Evolutionary conservation across 164 flowering plant genomes (phyloP), one percentile per base, ranked within the genome.

Genomic region (Chimonanthus praecox): DNA sequence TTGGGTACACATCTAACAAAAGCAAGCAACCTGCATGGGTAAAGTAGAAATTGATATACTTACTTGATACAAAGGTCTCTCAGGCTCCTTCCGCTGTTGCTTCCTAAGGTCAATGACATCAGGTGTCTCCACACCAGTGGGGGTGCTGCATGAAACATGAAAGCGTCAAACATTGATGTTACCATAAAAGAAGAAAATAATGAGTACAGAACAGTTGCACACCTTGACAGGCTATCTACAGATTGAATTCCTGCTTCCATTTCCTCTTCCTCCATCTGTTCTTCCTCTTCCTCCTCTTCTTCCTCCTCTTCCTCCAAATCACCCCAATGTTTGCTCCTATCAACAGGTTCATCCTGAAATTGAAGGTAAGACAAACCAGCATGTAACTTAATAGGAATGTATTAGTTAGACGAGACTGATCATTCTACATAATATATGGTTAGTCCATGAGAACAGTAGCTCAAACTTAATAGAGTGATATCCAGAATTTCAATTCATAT

Each of bases 61-160:
- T 72, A 95, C 98, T 75, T 92, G 97, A 71, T 89, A 94, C 20
- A 96, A 88, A 77, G 95, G 91, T 82, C 84, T 92, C 74, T 95
- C 98, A 73, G 98, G 91, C 73, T 96, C 99, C 83, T 96, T 96
- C 76, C 97, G 89, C 81, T 90, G 99, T 80, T 90, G 97, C 86
- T 96, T 96, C 60, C 99, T 91, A 54, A 96, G 94, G 66, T 96
- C 99, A 84, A 96, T 94, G 62, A 91, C 97, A 83, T 96, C 98
- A 62, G 97, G 99, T 61, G 99, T 96, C 83, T 96, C 99, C 63
- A 92, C 97, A 43, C 99, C 99, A 84, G 97, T 92, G 9, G 97
- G 98, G 49, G 98, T 93, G 80, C 99, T 94, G 85, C 10, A 76
- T 13, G 62, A 76, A 69, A 10, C 62, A 72, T 65, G 71, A 47